phyloP scores from a whole-genome alignment of 108 stramenopile genomes.

The Skeletonema tropicum region DNA sequence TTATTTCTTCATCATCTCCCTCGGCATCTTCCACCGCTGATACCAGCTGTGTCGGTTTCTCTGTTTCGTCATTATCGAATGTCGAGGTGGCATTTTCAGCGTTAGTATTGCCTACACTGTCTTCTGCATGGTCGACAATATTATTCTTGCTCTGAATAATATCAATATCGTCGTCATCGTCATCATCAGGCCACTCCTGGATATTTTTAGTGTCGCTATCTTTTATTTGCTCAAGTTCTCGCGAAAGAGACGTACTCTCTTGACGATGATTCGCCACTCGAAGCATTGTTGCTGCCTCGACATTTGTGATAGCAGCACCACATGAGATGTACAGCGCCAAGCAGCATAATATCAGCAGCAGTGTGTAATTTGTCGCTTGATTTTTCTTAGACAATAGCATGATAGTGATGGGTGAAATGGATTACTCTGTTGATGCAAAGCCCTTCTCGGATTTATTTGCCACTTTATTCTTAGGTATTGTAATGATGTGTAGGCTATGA shows the following conservation, averaged over 20 bases:
- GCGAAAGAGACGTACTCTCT: not conserved
- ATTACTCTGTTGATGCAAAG: too few species aligned
- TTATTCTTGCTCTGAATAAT: not conserved
- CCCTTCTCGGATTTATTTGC: too few species aligned
- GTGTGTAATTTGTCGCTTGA: not conserved
- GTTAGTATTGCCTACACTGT: not conserved
- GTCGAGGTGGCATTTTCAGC: not conserved
- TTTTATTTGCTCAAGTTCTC: not conserved
- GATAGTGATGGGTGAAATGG: not conserved
- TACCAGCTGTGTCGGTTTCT: not conserved
- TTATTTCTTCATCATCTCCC: not conserved
- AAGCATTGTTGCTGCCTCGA: not conserved
- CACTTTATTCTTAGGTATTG: too few species aligned
- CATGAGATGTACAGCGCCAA: not conserved
- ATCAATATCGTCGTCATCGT: not conserved
- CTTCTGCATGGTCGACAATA: not conserved
- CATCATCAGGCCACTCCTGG: conserved; percentile 7
- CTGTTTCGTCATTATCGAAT: not conserved
- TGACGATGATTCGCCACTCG: not conserved
- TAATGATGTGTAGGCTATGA: too few species aligned
- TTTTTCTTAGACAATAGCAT: not conserved
- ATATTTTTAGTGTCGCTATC: not conserved
- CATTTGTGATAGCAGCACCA: not conserved
- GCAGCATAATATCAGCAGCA: not conserved
- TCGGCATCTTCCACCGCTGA: not conserved